Evolutionary conservation across 306 rosid genomes (phyloP).

Genomic region (Morella rubra): DNA sequence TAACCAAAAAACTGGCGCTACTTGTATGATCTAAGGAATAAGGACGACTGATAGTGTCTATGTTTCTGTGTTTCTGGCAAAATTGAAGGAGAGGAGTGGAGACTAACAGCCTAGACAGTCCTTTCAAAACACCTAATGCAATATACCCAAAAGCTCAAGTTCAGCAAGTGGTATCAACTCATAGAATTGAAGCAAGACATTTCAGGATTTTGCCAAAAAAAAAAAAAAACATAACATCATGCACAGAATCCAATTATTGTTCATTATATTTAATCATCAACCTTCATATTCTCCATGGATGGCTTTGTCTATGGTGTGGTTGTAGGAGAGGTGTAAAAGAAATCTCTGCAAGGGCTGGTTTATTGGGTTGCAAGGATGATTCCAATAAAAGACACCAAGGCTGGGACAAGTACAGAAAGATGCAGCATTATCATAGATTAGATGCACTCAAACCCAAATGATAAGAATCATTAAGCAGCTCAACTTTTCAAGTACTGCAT

Average conservation of each 20-base stretch:
- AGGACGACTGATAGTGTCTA: neutral
- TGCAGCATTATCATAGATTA: too few relatives aligned
- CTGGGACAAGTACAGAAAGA: too few relatives aligned
- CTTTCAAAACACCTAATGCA: neutral
- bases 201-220: neutral
- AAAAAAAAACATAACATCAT: neutral
- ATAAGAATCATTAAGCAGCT: too few relatives aligned
- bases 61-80: neutral
- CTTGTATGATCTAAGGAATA: neutral
- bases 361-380: neutral
- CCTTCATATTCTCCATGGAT: too few relatives aligned
- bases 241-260: too few relatives aligned
- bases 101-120: neutral
- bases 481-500: too few relatives aligned
- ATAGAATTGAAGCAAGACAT: neutral
- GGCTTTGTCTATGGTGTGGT: too few relatives aligned
- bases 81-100: slow-evolving; percentile 6
- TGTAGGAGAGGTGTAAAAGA: neutral
- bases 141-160: neutral
- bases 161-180: neutral
- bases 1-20: neutral
- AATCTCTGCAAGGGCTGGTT: neutral
- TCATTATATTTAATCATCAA: too few relatives aligned
- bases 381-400: too few relatives aligned
- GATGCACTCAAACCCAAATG: too few relatives aligned